Evolutionary conservation across 805 yeast species (phyloP).

Genomic region (Candida maris): DNA sequence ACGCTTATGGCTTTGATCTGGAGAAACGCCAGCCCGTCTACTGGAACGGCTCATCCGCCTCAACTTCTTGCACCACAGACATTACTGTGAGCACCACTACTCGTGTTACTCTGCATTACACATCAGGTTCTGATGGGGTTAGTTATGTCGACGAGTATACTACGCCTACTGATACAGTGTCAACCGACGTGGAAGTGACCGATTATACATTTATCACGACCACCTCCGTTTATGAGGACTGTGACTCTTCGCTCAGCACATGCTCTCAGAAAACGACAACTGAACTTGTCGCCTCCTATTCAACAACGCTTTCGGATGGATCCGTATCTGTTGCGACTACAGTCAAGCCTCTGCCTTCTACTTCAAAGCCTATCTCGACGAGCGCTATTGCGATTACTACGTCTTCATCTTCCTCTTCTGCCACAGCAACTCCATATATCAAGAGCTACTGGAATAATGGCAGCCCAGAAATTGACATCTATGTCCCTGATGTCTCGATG

Average conservation of each 20-base stretch:
- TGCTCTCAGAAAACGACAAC: constrained; percentile 24
- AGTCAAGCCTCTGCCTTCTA: constrained; percentile 12
- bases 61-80: constrained; percentile 16
- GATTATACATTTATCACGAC: constrained; percentile 17
- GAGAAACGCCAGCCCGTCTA: constrained; percentile 11
- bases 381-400: too few relatives aligned
- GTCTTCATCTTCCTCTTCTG: constrained; percentile 4
- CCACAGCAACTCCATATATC: constrained; percentile 8
- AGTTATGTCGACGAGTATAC: constrained; percentile 12
- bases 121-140: constrained; percentile 5
- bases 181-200: constrained; percentile 10
- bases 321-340: constrained; percentile 19
- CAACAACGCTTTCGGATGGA: constrained; percentile 18
- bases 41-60: constrained; percentile 17
- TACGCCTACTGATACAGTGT: constrained; percentile 19
- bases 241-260: constrained; percentile 15
- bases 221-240: constrained; percentile 19
- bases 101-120: constrained; percentile 10
- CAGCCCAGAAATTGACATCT: constrained; percentile 15
- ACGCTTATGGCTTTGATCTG: constrained; percentile 10
- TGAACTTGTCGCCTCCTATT: constrained; percentile 24
- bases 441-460: constrained; percentile 10
- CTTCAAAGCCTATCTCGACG: too few relatives aligned
- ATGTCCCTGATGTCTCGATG: constrained; percentile 12
- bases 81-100: constrained; percentile 16